These are phyloP conservation scores for Aspergillus cavernicola DNA, from an alignment of 495 filamentous ascomycete species.

Conservation along the genomic window DNA sequence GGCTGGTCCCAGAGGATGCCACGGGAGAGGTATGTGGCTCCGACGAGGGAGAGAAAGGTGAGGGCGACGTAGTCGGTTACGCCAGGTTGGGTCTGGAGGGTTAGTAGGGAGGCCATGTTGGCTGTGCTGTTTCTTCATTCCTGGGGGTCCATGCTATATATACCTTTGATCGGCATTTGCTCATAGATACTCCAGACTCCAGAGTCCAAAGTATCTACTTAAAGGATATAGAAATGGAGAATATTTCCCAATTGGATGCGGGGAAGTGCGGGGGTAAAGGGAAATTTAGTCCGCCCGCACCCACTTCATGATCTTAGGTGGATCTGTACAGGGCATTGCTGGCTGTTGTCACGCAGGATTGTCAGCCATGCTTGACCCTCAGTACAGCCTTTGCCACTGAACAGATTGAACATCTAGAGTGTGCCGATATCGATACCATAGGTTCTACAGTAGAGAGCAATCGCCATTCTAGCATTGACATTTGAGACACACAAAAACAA, in stretches of 20 bases:
- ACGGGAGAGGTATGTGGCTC: constrained; percentile 28
- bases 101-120: constrained; percentile 20
- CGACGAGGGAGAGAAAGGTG: constrained; percentile 23
- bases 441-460: too few relatives aligned
- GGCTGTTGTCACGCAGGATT: too few relatives aligned
- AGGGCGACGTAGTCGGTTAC: constrained; percentile 30
- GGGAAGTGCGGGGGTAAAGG: background rate
- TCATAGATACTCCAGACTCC: background rate
- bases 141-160: too few relatives aligned
- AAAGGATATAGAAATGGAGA: background rate
- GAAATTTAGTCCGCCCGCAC: constrained; percentile 3
- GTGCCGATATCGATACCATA: too few relatives aligned
- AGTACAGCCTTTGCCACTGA: too few relatives aligned
- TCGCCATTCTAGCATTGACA: too few relatives aligned
- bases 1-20: constrained; percentile 36
- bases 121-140: background rate
- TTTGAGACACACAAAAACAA: too few relatives aligned
- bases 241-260: constrained; percentile 11
- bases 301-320: too few relatives aligned
- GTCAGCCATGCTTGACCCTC: too few relatives aligned
- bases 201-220: background rate
- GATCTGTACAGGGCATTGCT: too few relatives aligned
- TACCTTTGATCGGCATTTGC: background rate
- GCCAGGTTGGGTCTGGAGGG: constrained; percentile 21
- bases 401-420: too few relatives aligned